phyloP scores from a whole-genome alignment of 2,329 filamentous ascomycete species.

The Talaromyces sp. region DNA sequence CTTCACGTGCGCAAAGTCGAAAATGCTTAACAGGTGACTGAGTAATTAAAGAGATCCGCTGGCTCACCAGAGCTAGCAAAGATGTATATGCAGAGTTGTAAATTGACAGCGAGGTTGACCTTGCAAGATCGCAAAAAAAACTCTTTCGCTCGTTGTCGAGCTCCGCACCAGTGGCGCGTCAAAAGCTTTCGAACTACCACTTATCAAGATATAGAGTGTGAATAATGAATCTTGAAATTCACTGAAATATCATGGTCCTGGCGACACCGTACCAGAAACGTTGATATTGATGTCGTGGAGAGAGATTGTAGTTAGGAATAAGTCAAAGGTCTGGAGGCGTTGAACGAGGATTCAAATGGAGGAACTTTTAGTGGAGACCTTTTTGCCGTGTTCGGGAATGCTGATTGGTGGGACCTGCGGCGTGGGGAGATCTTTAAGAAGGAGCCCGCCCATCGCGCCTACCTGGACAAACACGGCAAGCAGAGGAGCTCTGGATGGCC shows the following conservation, averaged over 20 bases:
- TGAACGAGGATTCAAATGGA: conserved; percentile 5
- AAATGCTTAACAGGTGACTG: neutral
- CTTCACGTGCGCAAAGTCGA: neutral
- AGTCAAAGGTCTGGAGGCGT: conserved; percentile 1
- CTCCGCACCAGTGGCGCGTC: conserved; percentile 19
- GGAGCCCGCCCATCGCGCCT: neutral
- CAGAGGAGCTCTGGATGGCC: conserved; percentile 5
- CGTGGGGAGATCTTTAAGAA: conserved; percentile 11
- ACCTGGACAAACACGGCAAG: neutral
- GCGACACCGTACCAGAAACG: neutral
- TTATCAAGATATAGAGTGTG: neutral
- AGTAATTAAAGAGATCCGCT: neutral
- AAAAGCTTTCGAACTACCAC: conserved; percentile 11
- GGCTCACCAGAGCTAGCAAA: neutral
- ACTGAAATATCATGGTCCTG: conserved; percentile 4
- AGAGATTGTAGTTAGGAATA: conserved; percentile 4
- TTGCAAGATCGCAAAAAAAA: conserved; percentile 12
- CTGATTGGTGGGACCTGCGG: conserved; percentile 12
- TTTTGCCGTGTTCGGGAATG: neutral
- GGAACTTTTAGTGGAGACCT: conserved; percentile 16
- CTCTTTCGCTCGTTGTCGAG: conserved; percentile 17
- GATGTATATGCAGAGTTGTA: neutral
- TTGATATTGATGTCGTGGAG: neutral
- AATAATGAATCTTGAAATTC: neutral
- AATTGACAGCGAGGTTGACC: neutral